Evolutionary conservation across 2,329 filamentous ascomycete species (phyloP).

Genomic region (Paecilomyces sp.): DNA sequence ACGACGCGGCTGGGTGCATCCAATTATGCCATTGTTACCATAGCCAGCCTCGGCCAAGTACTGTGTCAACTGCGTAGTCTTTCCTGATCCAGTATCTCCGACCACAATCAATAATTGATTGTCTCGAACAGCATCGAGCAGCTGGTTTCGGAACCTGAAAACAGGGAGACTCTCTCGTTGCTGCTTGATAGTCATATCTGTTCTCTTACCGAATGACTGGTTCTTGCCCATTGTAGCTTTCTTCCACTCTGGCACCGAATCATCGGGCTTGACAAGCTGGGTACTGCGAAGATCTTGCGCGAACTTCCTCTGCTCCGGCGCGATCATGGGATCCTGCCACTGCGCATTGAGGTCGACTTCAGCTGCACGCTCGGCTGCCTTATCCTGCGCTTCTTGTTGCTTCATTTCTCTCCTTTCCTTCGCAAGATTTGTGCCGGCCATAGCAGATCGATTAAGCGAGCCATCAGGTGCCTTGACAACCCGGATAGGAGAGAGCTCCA

Average conservation of each 20-base stretch:
- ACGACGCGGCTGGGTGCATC: constrained; percentile 93
- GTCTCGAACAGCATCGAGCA: constrained; percentile 77
- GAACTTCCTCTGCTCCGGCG: constrained; percentile 77
- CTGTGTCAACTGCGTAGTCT: constrained; percentile 93
- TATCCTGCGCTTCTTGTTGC: constrained; percentile 78
- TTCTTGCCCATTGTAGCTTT: constrained; percentile 72
- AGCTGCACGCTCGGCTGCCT: constrained; percentile 63
- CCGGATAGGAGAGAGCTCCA: constrained; percentile 90
- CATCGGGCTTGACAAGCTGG: constrained; percentile 51
- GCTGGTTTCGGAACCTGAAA: constrained; percentile 76
- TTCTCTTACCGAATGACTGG: constrained; percentile 75
- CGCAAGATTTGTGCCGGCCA: constrained; percentile 80
- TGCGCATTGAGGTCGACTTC: constrained; percentile 81
- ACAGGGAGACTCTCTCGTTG: constrained; percentile 87
- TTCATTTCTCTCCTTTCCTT: constrained; percentile 85
- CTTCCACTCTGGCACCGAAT: constrained; percentile 88
- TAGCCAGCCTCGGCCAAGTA: constrained; percentile 92
- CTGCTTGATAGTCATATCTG: constrained; percentile 87
- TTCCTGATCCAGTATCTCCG: constrained; percentile 93
- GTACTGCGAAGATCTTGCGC: constrained; percentile 74
- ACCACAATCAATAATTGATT: constrained; percentile 95
- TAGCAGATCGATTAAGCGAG: constrained; percentile 93
- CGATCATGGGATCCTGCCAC: constrained; percentile 96
- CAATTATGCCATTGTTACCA: constrained; percentile 78
- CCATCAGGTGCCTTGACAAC: constrained; percentile 97